A percentile compares a stretch with the other conserved stretches of the same genome.
Conservation (phyloP, 495 filamentous ascomycete species). For the Annulohypoxylon bovei region DNA sequence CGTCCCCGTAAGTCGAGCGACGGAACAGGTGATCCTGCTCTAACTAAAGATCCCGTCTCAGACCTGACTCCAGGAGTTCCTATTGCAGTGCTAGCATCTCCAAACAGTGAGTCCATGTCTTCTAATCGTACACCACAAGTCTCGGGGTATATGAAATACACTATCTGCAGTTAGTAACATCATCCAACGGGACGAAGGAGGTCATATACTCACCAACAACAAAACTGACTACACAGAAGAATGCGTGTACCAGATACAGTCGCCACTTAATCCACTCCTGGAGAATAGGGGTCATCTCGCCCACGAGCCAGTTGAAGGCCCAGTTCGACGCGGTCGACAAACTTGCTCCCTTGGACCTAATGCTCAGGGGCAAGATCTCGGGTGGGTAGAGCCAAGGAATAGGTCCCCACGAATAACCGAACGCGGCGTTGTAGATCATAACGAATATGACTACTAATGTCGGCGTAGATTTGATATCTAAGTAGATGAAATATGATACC, state of each 20-base stretch:
- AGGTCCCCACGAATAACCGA: conserved; percentile 98
- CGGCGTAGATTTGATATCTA: conserved; percentile 80
- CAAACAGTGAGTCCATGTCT: conserved; percentile 93
- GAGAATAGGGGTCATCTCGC: conserved; percentile 90
- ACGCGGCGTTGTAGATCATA: conserved; percentile 98
- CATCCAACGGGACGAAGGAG: not conserved
- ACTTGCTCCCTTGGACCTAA: conserved; percentile 96
- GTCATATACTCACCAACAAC: conserved; percentile 80
- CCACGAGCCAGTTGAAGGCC: conserved; percentile 98
- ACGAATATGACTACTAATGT: conserved; percentile 90
- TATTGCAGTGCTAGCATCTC: conserved; percentile 81
- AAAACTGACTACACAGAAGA: conserved; percentile 96
- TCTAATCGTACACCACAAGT: conserved; percentile 94
- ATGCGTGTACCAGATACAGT: conserved; percentile 92
- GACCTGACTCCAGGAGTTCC: conserved; percentile 59
- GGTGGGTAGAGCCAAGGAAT: conserved; percentile 98
- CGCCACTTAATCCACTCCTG: conserved; percentile 93
- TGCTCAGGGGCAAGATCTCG: conserved; percentile 95
- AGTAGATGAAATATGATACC: conserved; percentile 95
- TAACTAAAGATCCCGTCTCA: conserved; percentile 80
- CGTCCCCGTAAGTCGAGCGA: conserved; percentile 74
- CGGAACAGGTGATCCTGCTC: conserved; percentile 76
- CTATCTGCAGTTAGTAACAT: conserved; percentile 57
- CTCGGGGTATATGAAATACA: conserved; percentile 97
- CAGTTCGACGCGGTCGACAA: conserved; percentile 96